These are phyloP conservation scores for Oldenlandia corymbosa DNA, from an alignment of 257 asterid genomes.

Conservation along the genomic window DNA sequence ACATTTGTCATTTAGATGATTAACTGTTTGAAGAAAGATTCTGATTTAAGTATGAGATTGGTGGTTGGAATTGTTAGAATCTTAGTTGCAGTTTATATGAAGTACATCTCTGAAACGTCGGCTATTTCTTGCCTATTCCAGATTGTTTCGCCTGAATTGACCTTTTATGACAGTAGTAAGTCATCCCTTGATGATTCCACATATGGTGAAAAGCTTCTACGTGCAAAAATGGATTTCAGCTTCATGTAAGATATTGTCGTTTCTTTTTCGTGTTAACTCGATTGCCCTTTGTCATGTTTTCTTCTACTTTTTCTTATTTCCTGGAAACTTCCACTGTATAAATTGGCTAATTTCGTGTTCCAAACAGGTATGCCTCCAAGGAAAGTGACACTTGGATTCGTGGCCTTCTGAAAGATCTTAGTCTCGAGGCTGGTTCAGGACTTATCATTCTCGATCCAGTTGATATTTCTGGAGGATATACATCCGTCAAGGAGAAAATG, in stretches of 20 bases:
- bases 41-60: background rate
- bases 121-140: constrained; percentile 22
- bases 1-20: background rate
- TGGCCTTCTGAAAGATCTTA: constrained; percentile 83
- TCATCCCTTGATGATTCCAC: constrained; percentile 80
- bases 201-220: constrained; percentile 91
- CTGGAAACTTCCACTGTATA: background rate
- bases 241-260: constrained; percentile 60
- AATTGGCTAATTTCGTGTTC: constrained; percentile 11
- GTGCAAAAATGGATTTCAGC: constrained; percentile 94
- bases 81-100: background rate
- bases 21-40: too few species aligned
- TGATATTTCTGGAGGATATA: constrained; percentile 91
- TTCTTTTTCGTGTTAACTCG: background rate
- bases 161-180: constrained; percentile 85
- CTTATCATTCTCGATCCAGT: constrained; percentile 95
- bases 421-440: constrained; percentile 96
- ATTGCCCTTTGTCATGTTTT: background rate
- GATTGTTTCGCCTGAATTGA: constrained; percentile 98
- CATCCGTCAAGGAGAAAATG: constrained; percentile 87
- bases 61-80: background rate
- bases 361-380: constrained; percentile 90
- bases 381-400: constrained; percentile 93
- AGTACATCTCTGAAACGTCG: too few species aligned
- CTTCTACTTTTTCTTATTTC: constrained; percentile 1